phyloP scores from a whole-genome alignment of 2,329 filamentous ascomycete genomes.

The Talaromyces sp. region DNA sequence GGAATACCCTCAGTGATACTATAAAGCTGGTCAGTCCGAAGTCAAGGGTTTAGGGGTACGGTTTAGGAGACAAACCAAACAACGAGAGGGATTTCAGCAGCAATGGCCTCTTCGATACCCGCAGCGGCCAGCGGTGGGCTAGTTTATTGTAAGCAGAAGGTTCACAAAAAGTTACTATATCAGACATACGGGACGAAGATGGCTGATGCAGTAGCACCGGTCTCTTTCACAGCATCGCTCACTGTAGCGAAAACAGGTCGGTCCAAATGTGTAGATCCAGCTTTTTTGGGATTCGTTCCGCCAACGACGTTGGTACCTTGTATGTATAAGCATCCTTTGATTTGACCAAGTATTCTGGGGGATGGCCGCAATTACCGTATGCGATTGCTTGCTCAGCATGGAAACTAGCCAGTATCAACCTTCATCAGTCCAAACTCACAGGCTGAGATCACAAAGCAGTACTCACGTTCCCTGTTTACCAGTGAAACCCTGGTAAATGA shows the following conservation, averaged over 20 bases:
- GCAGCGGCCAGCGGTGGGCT: slow-evolving; percentile 86
- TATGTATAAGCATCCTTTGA: slow-evolving; percentile 22
- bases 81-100: slow-evolving; percentile 86
- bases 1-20: slow-evolving; percentile 94
- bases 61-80: slow-evolving; percentile 61
- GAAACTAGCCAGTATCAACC: slow-evolving; percentile 58
- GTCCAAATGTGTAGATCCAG: slow-evolving; percentile 80
- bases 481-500: slow-evolving; percentile 95
- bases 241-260: slow-evolving; percentile 92
- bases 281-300: slow-evolving; percentile 99
- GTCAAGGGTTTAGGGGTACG: slow-evolving; percentile 1
- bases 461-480: slow-evolving; percentile 92
- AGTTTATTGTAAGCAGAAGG: slow-evolving; percentile 25
- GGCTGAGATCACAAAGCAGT: neutral
- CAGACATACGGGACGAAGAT: slow-evolving; percentile 98
- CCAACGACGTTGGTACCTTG: slow-evolving; percentile 93
- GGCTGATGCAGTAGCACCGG: slow-evolving; percentile 82
- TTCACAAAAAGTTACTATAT: slow-evolving; percentile 45
- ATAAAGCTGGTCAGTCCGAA: slow-evolving; percentile 13
- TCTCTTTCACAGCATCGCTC: slow-evolving; percentile 79
- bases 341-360: neutral
- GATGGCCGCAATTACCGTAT: slow-evolving; percentile 63
- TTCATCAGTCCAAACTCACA: slow-evolving; percentile 29
- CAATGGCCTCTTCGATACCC: slow-evolving; percentile 94
- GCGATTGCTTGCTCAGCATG: slow-evolving; percentile 97